Evolutionary conservation across 768 basidiomycete species (phyloP).

Genomic region (Rhodotorula paludigena): DNA sequence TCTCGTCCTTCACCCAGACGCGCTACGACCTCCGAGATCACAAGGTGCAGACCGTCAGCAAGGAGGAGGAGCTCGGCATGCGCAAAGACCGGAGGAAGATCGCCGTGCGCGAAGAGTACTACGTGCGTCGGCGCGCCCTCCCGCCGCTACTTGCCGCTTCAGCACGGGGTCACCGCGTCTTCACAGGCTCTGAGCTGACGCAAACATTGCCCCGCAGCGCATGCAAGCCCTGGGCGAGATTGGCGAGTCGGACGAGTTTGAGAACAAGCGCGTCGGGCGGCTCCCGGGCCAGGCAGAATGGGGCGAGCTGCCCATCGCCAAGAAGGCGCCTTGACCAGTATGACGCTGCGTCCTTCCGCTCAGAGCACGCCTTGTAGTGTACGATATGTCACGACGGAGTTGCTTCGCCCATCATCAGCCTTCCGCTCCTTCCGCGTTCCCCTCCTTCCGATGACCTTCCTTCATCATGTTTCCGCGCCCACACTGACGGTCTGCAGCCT

Average conservation of each 20-base stretch:
- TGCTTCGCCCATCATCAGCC: no score
- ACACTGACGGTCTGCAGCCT: no score
- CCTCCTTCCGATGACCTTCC: no score
- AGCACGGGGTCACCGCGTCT: no score
- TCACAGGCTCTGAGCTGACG: neutral
- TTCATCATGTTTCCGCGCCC: no score
- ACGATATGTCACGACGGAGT: neutral
- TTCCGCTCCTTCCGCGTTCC: no score
- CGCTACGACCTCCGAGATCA: slow-evolving; percentile 82
- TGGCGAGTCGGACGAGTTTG: slow-evolving; percentile 66
- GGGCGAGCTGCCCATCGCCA: slow-evolving; percentile 67
- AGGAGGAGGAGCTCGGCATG: slow-evolving; percentile 71
- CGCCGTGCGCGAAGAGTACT: slow-evolving; percentile 93
- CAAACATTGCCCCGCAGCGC: slow-evolving; percentile 51
- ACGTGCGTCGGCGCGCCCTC: slow-evolving; percentile 65
- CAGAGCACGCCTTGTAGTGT: neutral
- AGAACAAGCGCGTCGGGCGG: slow-evolving; percentile 73
- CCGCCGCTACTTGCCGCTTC: neutral
- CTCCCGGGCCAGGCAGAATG: slow-evolving; percentile 88
- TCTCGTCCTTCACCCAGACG: slow-evolving; percentile 78
- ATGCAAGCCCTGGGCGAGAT: slow-evolving; percentile 55
- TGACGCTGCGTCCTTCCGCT: neutral
- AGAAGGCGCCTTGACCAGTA: neutral
- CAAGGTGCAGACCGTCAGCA: slow-evolving; percentile 69
- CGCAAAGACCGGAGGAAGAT: slow-evolving; percentile 69